phyloP scores from a whole-genome alignment of 306 rosid genomes.

The Herpetospermum pedunculosum region DNA sequence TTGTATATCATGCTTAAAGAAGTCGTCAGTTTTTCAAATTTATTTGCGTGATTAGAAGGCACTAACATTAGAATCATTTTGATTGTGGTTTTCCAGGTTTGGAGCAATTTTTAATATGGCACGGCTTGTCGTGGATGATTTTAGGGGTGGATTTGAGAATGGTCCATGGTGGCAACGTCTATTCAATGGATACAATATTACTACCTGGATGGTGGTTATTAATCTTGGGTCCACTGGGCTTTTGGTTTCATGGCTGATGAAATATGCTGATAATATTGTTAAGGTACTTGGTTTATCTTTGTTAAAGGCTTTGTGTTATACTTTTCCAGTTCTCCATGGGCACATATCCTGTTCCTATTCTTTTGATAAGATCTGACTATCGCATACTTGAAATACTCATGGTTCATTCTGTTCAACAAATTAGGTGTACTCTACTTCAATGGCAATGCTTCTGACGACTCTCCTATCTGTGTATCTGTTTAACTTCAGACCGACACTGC shows the following conservation, averaged over 20 bases:
- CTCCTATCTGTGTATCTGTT: slow-evolving; percentile 65
- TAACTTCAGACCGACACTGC: slow-evolving; percentile 74
- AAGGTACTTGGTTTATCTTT: slow-evolving; percentile 32
- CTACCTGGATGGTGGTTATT: slow-evolving; percentile 84
- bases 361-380: background rate
- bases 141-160: slow-evolving; percentile 78
- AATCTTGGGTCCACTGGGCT: slow-evolving; percentile 96
- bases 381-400: background rate
- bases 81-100: slow-evolving; percentile 42
- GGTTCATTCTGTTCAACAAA: background rate
- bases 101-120: slow-evolving; percentile 88
- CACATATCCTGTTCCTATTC: background rate
- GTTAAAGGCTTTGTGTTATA: background rate
- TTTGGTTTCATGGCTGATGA: slow-evolving; percentile 93
- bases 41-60: background rate
- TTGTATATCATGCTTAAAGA: background rate
- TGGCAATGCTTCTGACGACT: slow-evolving; percentile 94
- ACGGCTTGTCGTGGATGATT: slow-evolving; percentile 68
- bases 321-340: background rate
- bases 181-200: slow-evolving; percentile 65
- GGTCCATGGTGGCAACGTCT: slow-evolving; percentile 98
- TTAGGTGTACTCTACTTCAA: slow-evolving; percentile 86
- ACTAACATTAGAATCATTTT: background rate
- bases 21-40: background rate
- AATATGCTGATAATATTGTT: slow-evolving; percentile 92